Base-by-base conservation (phyloP, 164 flowering plant species). In the Macadamia integrifolia region DNA sequence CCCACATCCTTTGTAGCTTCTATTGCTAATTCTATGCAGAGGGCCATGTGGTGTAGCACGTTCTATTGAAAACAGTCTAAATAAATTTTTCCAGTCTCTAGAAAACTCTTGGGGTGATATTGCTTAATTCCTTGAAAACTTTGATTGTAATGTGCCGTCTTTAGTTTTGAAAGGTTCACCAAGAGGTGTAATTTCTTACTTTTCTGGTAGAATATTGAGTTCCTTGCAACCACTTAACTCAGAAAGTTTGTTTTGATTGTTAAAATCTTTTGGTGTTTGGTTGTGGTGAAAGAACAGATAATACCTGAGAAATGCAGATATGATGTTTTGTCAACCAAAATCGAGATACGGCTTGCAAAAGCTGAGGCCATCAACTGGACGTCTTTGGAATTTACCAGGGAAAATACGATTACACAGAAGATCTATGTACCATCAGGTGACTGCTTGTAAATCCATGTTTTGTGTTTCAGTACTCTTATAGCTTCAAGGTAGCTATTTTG, bases 301-400 rank as follows among this genome's bases (percentile, higher is more conserved):
- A 61, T 86, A 65, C 96, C 94, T 28, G 83, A 69, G 58, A 87
- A 80, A 59, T 92, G 99, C 80, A 83, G 80, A 71, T 86, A 78
- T 68, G 80, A 73, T 17, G 93, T 91, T 17, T 61, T 91, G 80
- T 77, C 89, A 9, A 92, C 96, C 13, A 95, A 95, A 85, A 74
- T 95, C 71, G 99, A 95, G 80, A 82, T 95, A 59, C 93, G 86
- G 48, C 94, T 91, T 60, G 85, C 86, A 56, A 95, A 95, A 78
- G 98, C 90, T 76, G 94, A 88, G 59, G 69, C 80, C 32, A 78
- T 87, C 46, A 80, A 83, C 50, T 95, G 99, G 99, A 67, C 85
- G 17, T 82, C 88, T 62, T 83, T 95, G 71, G 99, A 95, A 80
- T 95, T 70, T 76, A 75, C 71, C 72, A 83, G 76, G 69, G 88